phyloP scores from a whole-genome alignment of 2,329 filamentous ascomycete genomes.

The Fusarium caatingaense region DNA sequence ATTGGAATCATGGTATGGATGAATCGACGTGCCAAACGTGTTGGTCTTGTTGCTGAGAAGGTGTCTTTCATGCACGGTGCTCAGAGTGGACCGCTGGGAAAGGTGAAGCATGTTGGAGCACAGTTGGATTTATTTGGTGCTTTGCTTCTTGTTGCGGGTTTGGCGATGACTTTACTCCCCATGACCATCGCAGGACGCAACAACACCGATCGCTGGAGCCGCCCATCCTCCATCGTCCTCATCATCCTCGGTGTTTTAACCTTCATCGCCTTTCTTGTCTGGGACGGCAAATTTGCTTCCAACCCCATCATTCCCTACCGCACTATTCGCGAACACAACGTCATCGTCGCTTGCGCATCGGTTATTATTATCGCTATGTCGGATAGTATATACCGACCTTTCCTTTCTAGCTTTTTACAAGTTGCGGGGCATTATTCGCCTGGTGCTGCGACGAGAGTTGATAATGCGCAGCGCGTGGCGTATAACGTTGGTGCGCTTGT shows the following conservation, averaged over 20 bases:
- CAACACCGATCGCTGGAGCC: conserved; percentile 32
- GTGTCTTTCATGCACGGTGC: conserved; percentile 14
- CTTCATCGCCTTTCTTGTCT: conserved; percentile 18
- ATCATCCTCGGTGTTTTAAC: conserved; percentile 22
- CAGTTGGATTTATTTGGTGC: conserved; percentile 28
- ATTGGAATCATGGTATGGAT: conserved; percentile 38
- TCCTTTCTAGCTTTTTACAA: conserved; percentile 30
- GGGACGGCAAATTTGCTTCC: conserved; percentile 26
- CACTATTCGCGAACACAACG: conserved; percentile 33
- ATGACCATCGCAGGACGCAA: conserved; percentile 34
- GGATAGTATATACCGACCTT: conserved; percentile 30
- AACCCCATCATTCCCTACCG: conserved; percentile 34
- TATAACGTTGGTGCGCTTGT: conserved; percentile 26
- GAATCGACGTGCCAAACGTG: conserved; percentile 7
- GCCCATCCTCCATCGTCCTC: conserved; percentile 27
- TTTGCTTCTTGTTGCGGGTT: conserved; percentile 24
- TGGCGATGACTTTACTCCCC: conserved; percentile 31
- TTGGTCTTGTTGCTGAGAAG: conserved; percentile 13
- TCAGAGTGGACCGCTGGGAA: neutral
- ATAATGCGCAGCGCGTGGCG: conserved; percentile 28
- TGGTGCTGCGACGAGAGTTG: conserved; percentile 27
- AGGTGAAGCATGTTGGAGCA: conserved; percentile 5
- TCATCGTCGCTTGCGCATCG: conserved; percentile 29
- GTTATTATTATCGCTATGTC: conserved; percentile 34
- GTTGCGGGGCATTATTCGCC: conserved; percentile 31